These are phyloP conservation scores for Ceriops tagal DNA, from an alignment of 345 rosid genomes.

Conservation along the genomic window DNA sequence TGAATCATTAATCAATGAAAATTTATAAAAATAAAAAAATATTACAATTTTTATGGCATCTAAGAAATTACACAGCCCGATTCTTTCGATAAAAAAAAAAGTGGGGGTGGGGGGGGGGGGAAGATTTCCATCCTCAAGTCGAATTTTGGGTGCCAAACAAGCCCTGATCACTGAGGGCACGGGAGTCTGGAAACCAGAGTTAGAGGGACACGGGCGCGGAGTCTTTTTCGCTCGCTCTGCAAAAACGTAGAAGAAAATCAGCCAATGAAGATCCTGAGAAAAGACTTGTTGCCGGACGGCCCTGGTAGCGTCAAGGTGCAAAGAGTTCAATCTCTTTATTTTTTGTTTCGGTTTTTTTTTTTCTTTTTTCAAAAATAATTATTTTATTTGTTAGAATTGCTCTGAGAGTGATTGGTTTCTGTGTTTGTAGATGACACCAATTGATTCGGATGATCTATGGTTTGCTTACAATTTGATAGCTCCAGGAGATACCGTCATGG, in stretches of 20 bases:
- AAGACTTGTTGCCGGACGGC: conserved; percentile 49
- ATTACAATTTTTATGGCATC: no score
- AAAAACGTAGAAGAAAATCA: background rate
- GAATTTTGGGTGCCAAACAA: no score
- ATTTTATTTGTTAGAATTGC: no score
- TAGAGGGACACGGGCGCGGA: no score
- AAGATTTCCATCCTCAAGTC: no score
- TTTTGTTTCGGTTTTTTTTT: background rate
- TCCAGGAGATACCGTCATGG: conserved; percentile 72
- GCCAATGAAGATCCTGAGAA: conserved; percentile 54
- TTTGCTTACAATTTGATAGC: conserved; percentile 77
- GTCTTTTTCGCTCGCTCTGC: background rate
- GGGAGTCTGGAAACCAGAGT: no score
- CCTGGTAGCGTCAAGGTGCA: conserved; percentile 86
- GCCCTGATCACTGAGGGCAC: no score
- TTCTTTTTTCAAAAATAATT: background rate
- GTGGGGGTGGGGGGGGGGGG: no score
- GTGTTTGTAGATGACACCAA: conserved; percentile 59
- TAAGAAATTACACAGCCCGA: no score
- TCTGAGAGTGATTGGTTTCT: background rate
- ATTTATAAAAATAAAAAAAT: no score
- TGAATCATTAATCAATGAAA: no score
- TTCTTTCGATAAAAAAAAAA: no score
- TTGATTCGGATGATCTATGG: conserved; percentile 93
- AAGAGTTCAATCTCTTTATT: conserved; percentile 6